phyloP scores from a whole-genome alignment of 345 rosid genomes.

The Populus alba region DNA sequence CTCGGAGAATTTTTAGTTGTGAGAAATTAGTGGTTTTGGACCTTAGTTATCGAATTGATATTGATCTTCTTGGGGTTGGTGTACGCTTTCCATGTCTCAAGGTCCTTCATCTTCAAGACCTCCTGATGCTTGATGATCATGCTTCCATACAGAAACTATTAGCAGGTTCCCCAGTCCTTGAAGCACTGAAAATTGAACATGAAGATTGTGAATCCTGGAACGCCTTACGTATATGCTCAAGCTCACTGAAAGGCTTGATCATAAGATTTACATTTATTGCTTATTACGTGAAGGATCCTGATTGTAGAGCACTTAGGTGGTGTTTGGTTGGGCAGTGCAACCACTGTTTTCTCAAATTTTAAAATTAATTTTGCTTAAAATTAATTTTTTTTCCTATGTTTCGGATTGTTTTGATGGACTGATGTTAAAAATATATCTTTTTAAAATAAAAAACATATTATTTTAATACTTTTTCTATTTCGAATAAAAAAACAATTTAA shows the following conservation, averaged over 20 bases:
- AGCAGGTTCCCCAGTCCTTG: not conserved
- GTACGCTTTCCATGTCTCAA: not conserved
- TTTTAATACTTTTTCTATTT: too few species aligned
- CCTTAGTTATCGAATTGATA: not conserved
- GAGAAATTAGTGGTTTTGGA: not conserved
- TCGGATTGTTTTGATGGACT: rapidly evolving
- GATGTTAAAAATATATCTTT: too few species aligned
- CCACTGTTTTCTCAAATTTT: too few species aligned
- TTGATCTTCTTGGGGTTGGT: not conserved
- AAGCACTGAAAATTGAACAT: not conserved
- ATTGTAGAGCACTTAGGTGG: not conserved
- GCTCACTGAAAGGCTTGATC: not conserved
- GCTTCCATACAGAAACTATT: not conserved
- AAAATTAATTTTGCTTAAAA: too few species aligned
- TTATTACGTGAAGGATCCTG: not conserved
- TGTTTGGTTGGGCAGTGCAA: too few species aligned
- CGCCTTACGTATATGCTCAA: not conserved
- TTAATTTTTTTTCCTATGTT: too few species aligned
- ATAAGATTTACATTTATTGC: not conserved
- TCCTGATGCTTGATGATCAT: not conserved
- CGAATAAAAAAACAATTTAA: too few species aligned
- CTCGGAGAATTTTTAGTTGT: not conserved
- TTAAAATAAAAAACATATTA: too few species aligned
- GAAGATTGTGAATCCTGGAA: too few species aligned
- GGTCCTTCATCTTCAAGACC: not conserved